These are phyloP conservation scores for Deinandra increscens DNA, from an alignment of 129 eudicot species.

Conservation along the genomic window DNA sequence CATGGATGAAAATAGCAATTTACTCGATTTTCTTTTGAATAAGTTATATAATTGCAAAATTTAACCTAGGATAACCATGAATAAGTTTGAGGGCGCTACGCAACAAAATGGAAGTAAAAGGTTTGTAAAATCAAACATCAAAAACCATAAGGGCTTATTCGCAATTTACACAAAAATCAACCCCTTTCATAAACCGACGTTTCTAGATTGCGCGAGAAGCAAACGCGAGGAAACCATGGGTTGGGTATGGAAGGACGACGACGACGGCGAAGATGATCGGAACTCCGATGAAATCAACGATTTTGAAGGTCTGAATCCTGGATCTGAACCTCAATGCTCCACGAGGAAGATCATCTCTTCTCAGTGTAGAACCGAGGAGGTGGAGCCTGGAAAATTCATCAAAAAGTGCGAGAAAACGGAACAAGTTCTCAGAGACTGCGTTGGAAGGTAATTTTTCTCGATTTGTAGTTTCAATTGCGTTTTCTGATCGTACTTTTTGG, in stretches of 20 bases:
- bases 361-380: constrained; percentile 81
- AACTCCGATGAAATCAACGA: constrained; percentile 18
- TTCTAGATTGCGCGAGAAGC: constrained; percentile 42
- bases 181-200: not conserved
- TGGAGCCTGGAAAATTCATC: constrained; percentile 83
- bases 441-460: constrained; percentile 57
- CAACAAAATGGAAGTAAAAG: not conserved
- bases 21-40: no score
- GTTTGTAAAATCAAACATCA: not conserved
- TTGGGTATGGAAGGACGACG: constrained; percentile 62
- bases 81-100: not conserved
- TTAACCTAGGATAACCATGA: not conserved
- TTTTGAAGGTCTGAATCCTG: constrained; percentile 16
- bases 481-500: not conserved
- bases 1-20: no score
- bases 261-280: constrained; percentile 29
- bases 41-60: no score
- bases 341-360: constrained; percentile 65
- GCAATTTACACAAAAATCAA: not conserved
- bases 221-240: constrained; percentile 39
- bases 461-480: not conserved
- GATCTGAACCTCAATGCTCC: constrained; percentile 38
- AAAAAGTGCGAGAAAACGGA: constrained; percentile 85
- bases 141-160: not conserved
- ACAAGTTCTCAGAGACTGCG: constrained; percentile 54